Evolutionary conservation across 2,329 filamentous ascomycete species (phyloP), one percentile per base, ranked within the genome.

Genomic region (Endoconidiophora laricicola): DNA sequence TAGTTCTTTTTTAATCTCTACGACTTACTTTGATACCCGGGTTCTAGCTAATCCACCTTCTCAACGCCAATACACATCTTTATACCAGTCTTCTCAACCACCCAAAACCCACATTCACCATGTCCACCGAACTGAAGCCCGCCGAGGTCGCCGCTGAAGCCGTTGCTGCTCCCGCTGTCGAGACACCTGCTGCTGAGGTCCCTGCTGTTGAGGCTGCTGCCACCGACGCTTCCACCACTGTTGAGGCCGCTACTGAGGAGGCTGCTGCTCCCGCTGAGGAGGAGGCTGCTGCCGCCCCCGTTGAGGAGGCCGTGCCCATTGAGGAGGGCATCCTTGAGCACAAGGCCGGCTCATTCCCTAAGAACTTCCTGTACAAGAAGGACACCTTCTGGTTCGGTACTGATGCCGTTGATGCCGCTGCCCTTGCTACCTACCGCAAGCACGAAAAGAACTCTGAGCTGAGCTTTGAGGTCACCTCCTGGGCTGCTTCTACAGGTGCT

Each of bases 401-500:
- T 46, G 83, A 87, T 50, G 69, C 83, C 46, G 66, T 93, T 54
- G 78, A 87, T 61, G 68, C 78, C 59, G 82, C 90, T 68, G 74
- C 81, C 62, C 74, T 95, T 52, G 67, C 73, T 58, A 69, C 74
- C 59, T 95, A 90, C 72, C 74, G 93, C 59, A 86, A 87, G 69
- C 81, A 79, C 60, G 87, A 94, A 76, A 95, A 95, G 81, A 73
- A 81, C 51, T 73, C 80, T 49, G 73, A 75, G 55, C 66, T 81
- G 57, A 81, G 83, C 54, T 82, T 93, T 70, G 75, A 84, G 57
- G 82, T 83, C 59, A 82, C 79, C 58, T 83, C 91, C 36, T 95
- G 91, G 86, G 86, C 90, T 56, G 80, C 79, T 58, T 79, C 94
- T 73, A 95, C 90, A 53, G 90, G 90, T 65, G 94, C 94, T 74